Evolutionary conservation across 768 basidiomycete genomes (phyloP).

Genomic region (Leucocoprinus leucothites): DNA sequence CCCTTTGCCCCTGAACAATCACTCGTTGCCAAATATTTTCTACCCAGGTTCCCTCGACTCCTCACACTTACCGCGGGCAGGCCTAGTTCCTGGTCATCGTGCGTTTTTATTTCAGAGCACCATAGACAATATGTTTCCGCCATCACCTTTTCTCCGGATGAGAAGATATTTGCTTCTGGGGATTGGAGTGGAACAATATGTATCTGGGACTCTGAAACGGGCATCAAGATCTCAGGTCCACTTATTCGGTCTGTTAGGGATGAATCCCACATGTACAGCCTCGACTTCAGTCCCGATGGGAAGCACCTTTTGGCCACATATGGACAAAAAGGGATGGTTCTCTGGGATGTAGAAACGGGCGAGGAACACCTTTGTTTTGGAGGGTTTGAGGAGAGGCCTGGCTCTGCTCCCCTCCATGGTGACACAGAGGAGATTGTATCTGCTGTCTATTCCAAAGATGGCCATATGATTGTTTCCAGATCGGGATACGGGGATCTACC

Average conservation of each 20-base stretch:
- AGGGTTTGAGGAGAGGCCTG: no score
- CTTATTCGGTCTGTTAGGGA: no score
- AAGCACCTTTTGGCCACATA: conserved; percentile 16
- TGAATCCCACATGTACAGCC: no score
- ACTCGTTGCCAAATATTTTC: conserved; percentile 15
- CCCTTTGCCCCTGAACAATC: conserved; percentile 24
- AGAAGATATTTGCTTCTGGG: conserved; percentile 22
- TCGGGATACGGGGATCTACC: no score
- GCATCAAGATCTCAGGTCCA: conserved; percentile 11
- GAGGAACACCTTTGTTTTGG: background rate
- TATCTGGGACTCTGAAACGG: conserved; percentile 16
- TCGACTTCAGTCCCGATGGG: conserved; percentile 27
- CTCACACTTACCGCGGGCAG: conserved; percentile 13
- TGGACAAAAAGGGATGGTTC: conserved; percentile 17
- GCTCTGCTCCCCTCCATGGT: no score
- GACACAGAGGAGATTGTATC: no score
- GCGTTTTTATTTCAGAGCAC: conserved; percentile 14
- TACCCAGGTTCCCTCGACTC: conserved; percentile 10
- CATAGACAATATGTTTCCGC: no score
- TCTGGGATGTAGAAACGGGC: conserved; percentile 17
- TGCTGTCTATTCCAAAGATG: no score
- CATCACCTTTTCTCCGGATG: conserved; percentile 20
- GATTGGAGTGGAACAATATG: conserved; percentile 23
- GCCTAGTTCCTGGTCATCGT: conserved; percentile 16
- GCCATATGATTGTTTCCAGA: no score